Base-by-base conservation (phyloP, 345 rosid genomes). In the Brassica incana region DNA sequence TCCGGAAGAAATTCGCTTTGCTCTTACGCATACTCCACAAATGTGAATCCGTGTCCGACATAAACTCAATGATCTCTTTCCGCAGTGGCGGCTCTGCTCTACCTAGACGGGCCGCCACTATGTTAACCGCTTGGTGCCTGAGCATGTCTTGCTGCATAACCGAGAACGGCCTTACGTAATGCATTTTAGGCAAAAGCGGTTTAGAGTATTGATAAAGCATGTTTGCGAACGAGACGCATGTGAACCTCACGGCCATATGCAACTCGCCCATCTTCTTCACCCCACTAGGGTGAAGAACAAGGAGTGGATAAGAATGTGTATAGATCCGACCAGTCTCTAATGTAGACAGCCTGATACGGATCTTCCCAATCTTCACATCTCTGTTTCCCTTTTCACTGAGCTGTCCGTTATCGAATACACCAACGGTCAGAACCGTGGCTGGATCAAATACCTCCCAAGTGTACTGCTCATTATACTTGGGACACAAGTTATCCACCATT, bases 1-100 rank as follows among this genome's bases (percentile, higher is more conserved):
- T 86, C 12, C 98, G 77, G 68, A 90, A 92, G 84, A 96, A 96
- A 79, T 90, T 93, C 0, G 98, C 98, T 78, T 96, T 96, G 87
- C 99, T 96, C 84, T 92, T 86, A 54, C 98, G 90, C 97, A 93
- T 93, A 69, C 97, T 93, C 97, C 99, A 96, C 60, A 96, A 87
- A 83, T 91, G 99, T 0, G 97, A 93, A 75, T 92, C 98, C 52
- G 87, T 92, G 64, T 95, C 98, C 0, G 97, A 89, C 98, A 93
- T 89, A 82, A 93, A 95, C 83, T 96, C 99, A 7, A 96, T 89
- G 23, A 96, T 88, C 86, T 96, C 98, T 84, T 91, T 95, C 59
- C 97, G 82, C 2, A 95, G 83, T 0, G 99, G 96, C 15, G 99
- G 99, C 87, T 93, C 98, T 8, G 99, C 94, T 16, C 99, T 87